Base-by-base conservation (phyloP, 2,329 filamentous ascomycete genomes). In the Sclerotinia trifoliorum region DNA sequence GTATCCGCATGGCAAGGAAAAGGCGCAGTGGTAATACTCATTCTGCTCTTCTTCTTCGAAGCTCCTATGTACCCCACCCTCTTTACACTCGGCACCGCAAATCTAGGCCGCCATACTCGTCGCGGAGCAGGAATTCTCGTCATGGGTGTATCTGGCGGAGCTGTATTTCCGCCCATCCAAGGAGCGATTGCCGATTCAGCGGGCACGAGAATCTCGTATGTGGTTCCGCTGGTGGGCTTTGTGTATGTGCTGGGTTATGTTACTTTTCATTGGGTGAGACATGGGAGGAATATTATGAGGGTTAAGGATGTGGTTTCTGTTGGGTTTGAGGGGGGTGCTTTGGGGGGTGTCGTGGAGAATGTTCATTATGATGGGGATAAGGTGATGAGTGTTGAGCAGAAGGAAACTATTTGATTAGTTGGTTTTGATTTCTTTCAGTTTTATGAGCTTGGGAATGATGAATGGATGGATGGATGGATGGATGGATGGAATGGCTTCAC, bases 51-150 rank as follows among this genome's bases (percentile, higher is more conserved):
- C 32, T 93, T 94, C 81, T 94, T 94, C 78, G 91, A 92, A 79
- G 89, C 86, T 5, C 90, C 92, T 75, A 90, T 89, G 78, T 94
- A 94, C 81, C 91, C 91, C 0, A 93, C 90, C 24, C 93, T 94
- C 74, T 87, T 94, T 42, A 90, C 90, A 0, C 82, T 94, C 3
- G 90, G 90, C 11, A 92, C 93, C 81, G 85, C 90, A 29, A 90
- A 90, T 2, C 83, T 93, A 1, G 91, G 92, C 7, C 85, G 88
- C 24, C 89, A 94, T 79, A 91, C 89, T 48, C 93, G 94, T 81
- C 85, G 90, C 70, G 91, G 91, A 1, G 88, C 87, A 2, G 90
- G 90, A 5, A 90, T 86, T 77, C 88, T 91, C 68, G 84, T 93
- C 2, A 89, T 83, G 5, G 90, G 89, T 72, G 90, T 94, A 0